phyloP scores from a whole-genome alignment of 305 asterid genomes.

The Caryopteris hybrid region DNA sequence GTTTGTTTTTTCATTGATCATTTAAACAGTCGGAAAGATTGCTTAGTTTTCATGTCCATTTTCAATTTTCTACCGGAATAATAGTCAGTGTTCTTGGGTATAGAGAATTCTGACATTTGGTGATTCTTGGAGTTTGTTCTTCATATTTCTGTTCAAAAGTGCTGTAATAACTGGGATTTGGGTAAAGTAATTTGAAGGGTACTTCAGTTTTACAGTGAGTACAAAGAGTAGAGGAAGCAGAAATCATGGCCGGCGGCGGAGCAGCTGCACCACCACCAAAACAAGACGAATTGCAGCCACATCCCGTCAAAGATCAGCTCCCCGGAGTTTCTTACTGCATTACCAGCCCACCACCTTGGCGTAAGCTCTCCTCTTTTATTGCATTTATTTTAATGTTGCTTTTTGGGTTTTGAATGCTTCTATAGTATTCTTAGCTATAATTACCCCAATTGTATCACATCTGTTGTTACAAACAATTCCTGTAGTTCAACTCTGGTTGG shows the following conservation, averaged over 20 bases:
- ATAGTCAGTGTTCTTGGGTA: background rate
- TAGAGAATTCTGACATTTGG: background rate
- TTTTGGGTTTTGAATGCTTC: background rate
- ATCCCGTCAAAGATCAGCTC: slow-evolving; percentile 77
- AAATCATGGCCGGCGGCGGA: slow-evolving; percentile 70
- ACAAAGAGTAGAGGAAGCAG: background rate
- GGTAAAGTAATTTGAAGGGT: background rate
- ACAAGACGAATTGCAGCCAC: slow-evolving; percentile 66
- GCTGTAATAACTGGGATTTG: slow-evolving; percentile 17
- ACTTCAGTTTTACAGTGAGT: background rate
- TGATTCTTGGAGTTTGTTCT: background rate
- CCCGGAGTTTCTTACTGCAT: slow-evolving; percentile 83
- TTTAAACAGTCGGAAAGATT: background rate
- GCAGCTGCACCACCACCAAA: slow-evolving; percentile 64
- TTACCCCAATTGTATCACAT: background rate
- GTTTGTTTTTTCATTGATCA: slow-evolving; percentile 15
- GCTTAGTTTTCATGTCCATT: background rate
- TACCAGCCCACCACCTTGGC: slow-evolving; percentile 92
- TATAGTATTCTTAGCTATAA: no score
- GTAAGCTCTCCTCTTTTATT: slow-evolving; percentile 33
- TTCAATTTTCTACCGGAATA: background rate
- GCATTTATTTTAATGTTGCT: background rate
- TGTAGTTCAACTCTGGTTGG: no score
- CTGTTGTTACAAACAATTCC: background rate
- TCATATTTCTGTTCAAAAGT: slow-evolving; percentile 3